A percentile compares a stretch with the other conserved stretches of the same genome.
phyloP scores from a whole-genome alignment of 345 rosid species.

The Rhodamnia argentea region DNA sequence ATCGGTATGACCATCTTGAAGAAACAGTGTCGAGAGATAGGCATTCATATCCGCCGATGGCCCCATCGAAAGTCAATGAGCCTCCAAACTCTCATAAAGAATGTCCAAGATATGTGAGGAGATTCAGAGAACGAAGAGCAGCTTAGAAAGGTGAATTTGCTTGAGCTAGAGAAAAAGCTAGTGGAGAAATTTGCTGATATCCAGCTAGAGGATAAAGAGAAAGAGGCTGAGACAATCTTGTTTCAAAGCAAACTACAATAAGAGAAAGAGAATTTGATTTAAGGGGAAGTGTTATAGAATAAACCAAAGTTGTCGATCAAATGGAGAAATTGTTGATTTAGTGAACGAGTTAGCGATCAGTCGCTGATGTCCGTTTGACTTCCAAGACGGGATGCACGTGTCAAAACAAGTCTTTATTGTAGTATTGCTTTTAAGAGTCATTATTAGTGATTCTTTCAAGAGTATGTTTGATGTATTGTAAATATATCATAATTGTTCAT shows the following conservation, averaged over 20 bases:
- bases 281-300: no score
- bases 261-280: slow-evolving; percentile 14
- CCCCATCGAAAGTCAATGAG: slow-evolving; percentile 70
- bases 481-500: no score
- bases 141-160: slow-evolving; percentile 23
- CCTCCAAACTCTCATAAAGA: slow-evolving; percentile 41
- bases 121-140: slow-evolving; percentile 1
- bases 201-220: slow-evolving; percentile 35
- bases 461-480: no score
- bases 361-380: no score
- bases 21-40: slow-evolving; percentile 61
- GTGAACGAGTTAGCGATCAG: no score
- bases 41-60: slow-evolving; percentile 39
- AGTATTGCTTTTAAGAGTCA: no score
- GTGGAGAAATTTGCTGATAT: slow-evolving; percentile 48
- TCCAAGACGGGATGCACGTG: no score
- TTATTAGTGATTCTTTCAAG: no score
- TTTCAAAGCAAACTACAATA: slow-evolving; percentile 73
- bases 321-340: no score
- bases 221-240: slow-evolving; percentile 69
- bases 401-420: no score
- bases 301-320: no score
- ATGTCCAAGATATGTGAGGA: slow-evolving; percentile 23
- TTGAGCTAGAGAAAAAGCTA: slow-evolving; percentile 51
- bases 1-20: slow-evolving; percentile 58